Conservation (phyloP, 306 rosid species). For the Sicyos baderoa region DNA sequence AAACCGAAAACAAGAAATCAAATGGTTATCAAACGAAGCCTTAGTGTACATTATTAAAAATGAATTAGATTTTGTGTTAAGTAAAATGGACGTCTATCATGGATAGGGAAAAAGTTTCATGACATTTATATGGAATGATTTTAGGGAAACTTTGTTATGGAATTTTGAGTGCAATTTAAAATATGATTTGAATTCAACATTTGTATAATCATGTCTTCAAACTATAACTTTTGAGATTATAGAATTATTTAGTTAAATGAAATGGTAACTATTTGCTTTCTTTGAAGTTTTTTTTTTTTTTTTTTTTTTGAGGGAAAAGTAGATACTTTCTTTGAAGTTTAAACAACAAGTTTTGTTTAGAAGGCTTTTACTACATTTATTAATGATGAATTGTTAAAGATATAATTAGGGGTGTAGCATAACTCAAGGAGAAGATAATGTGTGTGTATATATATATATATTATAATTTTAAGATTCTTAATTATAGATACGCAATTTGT, state of each 20-base stretch:
- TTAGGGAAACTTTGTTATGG: neutral
- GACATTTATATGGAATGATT: neutral
- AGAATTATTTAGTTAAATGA: neutral
- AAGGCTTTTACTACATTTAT: neutral
- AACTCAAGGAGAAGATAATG: neutral
- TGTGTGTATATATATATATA: no score
- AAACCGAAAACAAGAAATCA: no score
- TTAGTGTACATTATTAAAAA: neutral
- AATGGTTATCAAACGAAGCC: no score
- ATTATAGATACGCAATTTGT: neutral
- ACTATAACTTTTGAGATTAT: neutral
- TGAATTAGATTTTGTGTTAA: neutral
- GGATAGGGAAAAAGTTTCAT: neutral
- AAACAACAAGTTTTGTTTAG: neutral
- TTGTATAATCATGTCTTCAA: neutral
- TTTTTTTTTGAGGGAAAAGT: no score
- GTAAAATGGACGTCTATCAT: neutral
- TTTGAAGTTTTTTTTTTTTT: neutral
- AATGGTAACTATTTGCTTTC: neutral
- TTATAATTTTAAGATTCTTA: neutral
- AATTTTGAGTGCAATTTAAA: slow-evolving; percentile 9
- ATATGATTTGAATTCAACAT: neutral
- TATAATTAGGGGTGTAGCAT: neutral
- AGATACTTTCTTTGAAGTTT: neutral
- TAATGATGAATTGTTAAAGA: neutral